A percentile compares a stretch with the other conserved stretches of the same genome.
Evolutionary conservation across 345 rosid species (phyloP).

Genomic region (Camelina neglecta): DNA sequence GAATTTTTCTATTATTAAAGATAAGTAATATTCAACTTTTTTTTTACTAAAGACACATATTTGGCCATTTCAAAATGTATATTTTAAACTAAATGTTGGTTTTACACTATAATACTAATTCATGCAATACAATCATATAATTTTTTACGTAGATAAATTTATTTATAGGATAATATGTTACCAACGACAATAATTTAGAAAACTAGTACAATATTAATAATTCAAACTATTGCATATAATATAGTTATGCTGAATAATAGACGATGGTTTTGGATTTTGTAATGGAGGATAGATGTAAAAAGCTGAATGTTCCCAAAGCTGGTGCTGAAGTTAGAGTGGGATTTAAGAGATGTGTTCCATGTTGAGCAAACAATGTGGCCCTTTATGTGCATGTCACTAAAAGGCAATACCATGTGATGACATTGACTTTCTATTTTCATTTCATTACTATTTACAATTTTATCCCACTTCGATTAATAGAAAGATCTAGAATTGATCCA

Average conservation of each 20-base stretch:
- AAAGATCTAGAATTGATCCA: constrained; percentile 11
- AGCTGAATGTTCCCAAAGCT: constrained; percentile 53
- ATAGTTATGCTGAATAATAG: constrained; percentile 10
- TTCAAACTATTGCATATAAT: constrained; percentile 9
- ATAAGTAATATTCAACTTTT: background rate
- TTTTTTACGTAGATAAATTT: background rate
- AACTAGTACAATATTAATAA: background rate
- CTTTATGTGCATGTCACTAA: constrained; percentile 62
- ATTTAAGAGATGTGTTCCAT: constrained; percentile 57
- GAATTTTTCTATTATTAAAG: background rate
- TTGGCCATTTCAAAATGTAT: background rate
- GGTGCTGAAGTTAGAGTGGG: constrained; percentile 73
- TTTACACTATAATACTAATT: background rate
- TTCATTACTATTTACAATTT: background rate
- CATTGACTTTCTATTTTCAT: constrained; percentile 34
- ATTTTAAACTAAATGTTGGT: background rate
- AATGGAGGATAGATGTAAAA: constrained; percentile 1
- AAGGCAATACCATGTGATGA: constrained; percentile 71
- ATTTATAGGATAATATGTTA: too few species aligned
- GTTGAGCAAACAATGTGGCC: constrained; percentile 56
- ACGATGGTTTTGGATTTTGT: background rate
- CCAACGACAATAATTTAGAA: background rate
- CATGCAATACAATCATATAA: constrained; percentile 1
- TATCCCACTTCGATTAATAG: background rate
- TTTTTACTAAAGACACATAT: constrained; percentile 2